Evolutionary conservation across 345 rosid species (phyloP), one percentile per base, ranked within the genome.

Genomic region (Syzygium jambos): DNA sequence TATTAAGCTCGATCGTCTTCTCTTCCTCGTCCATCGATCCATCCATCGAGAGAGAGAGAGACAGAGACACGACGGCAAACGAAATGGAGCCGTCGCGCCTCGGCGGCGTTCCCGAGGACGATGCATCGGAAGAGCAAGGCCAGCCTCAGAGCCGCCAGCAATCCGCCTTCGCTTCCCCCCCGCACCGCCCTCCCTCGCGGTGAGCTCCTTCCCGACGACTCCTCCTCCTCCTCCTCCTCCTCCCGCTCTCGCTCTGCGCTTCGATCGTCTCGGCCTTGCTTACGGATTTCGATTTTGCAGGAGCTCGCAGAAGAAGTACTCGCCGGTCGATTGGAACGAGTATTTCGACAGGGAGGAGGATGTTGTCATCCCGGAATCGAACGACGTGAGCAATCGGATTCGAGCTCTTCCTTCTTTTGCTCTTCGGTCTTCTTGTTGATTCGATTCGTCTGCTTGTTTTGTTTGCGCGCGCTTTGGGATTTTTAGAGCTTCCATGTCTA

Each of bases 401-500:
- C 38, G 53, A n/a, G 84, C 19, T 22, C 63, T n/a, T 30, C 77
- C 41, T 57, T 25, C 85, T 49, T 85, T 89, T 34, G 85, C 11
- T 57, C 56, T 85, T 84, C 80, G 89, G 51, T 46, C 41, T 41
- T 16, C 15, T 55, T 77, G 29, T 29, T 56, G 34, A 52, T 84
- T 77, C 29, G 14, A 41, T 22, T 85, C 34, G 7, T 49, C 9
- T 54, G 56, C 46, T 29, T 61, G 68, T 65, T 29, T 16, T 22
- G 19, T 52, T 83, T 83, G 15, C 73, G 84, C 56, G 23, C 82
- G 80, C 46, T 87, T 90, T 29, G 89, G 88, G 49, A 43, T 43
- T 91, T 91, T 88, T 90, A 98, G 99, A 98, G 95, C 59, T 96
- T 96, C 94, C 99, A 95, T 90, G 94, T 98, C 30, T 98, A 95